Conservation (phyloP, 169 alveolate genomes). For the Eimeria nieschulzi region DNA sequence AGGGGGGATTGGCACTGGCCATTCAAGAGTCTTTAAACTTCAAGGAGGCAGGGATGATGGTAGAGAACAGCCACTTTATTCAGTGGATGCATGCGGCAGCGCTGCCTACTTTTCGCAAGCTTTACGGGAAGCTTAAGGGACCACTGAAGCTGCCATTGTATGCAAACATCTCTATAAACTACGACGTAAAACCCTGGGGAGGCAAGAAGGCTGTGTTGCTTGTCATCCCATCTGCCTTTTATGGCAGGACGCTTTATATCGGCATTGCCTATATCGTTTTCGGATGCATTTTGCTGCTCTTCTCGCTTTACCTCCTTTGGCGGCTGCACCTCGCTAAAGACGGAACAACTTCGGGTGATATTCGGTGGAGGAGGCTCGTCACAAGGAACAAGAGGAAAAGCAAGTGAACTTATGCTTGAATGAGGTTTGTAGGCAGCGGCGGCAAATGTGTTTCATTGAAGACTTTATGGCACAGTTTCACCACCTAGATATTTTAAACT, state of each 20-base stretch:
- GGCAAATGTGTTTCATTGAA: too few species aligned
- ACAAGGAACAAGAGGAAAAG: neutral
- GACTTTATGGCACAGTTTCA: too few species aligned
- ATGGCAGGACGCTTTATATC: conserved; percentile 29
- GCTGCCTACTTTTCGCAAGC: conserved; percentile 33
- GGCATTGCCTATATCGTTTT: conserved; percentile 48
- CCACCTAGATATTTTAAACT: too few species aligned
- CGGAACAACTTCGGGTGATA: neutral
- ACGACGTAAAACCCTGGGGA: conserved; percentile 46
- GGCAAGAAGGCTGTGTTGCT: conserved; percentile 60
- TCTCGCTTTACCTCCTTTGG: conserved; percentile 40
- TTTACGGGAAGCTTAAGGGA: conserved; percentile 68
- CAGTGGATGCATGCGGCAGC: conserved; percentile 69
- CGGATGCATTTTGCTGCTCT: conserved; percentile 19
- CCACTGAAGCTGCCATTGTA: conserved; percentile 65
- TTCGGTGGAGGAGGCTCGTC: neutral
- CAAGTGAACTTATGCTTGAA: neutral
- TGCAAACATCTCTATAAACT: conserved; percentile 22
- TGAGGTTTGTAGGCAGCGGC: too few species aligned
- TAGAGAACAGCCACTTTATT: conserved; percentile 65
- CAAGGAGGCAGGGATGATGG: conserved; percentile 65
- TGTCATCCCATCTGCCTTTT: conserved; percentile 18
- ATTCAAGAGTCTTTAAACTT: conserved; percentile 45
- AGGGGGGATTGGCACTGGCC: conserved; percentile 25
- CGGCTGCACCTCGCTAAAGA: neutral